Evolutionary conservation across 2,329 filamentous ascomycete species (phyloP).

Genomic region (Trichoderma endophyticum): DNA sequence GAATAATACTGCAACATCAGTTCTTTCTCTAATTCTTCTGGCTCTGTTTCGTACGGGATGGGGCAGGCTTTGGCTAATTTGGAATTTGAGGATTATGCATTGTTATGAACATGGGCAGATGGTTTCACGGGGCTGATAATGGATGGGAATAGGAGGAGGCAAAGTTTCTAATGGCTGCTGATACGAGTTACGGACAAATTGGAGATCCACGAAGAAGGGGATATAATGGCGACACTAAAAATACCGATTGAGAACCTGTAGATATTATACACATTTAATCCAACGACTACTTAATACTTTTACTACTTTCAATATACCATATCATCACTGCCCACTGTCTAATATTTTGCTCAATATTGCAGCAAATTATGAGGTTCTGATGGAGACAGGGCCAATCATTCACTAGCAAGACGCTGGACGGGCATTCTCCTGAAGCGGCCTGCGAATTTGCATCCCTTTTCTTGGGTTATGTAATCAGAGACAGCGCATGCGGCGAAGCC

Average conservation of each 20-base stretch:
- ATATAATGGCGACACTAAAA: neutral
- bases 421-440: neutral
- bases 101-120: neutral
- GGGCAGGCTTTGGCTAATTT: neutral
- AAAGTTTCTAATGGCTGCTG: neutral
- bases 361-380: neutral
- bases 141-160: neutral
- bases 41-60: neutral
- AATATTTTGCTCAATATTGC: neutral
- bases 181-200: slow-evolving; percentile 3
- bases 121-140: neutral
- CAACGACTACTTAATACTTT: neutral
- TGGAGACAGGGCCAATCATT: neutral
- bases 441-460: neutral
- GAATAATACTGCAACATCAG: neutral
- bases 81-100: neutral
- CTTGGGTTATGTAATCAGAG: neutral
- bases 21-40: neutral
- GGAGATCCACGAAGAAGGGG: neutral
- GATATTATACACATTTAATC: slow-evolving; percentile 7
- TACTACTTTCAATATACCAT: neutral
- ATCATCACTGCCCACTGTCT: neutral
- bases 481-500: neutral
- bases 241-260: neutral
- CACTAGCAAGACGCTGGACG: neutral